Percentiles rank a stretch among this genome's conserved stretches.
Conservation (phyloP, 106 monocot species). For the Allium cepa region DNA sequence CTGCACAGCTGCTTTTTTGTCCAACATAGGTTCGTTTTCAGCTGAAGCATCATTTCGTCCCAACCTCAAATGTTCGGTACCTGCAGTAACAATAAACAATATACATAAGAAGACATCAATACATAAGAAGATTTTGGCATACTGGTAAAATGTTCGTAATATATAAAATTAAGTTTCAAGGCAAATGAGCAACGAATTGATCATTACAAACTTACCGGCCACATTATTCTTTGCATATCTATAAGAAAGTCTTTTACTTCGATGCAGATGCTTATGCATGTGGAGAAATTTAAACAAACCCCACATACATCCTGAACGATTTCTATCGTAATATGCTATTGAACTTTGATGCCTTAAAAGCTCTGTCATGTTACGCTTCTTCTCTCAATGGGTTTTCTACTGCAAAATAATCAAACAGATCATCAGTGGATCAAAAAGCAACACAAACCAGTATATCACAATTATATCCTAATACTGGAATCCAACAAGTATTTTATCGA, state of each 20-base stretch:
- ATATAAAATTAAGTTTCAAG: not conserved
- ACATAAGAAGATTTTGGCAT: not conserved
- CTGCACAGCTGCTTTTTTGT: slow-evolving; percentile 2
- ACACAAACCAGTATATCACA: too few relatives aligned
- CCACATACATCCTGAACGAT: slow-evolving; percentile 14
- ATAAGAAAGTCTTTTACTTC: slow-evolving; percentile 5
- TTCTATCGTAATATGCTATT: not conserved
- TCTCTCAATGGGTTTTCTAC: not conserved
- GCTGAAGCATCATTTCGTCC: not conserved
- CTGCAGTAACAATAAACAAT: not conserved
- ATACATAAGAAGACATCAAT: too few relatives aligned
- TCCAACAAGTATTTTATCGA: not conserved
- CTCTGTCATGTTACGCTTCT: not conserved
- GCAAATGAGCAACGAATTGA: not conserved
- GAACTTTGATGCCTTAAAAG: slow-evolving; percentile 13
- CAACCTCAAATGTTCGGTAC: not conserved
- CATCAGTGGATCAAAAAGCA: too few relatives aligned
- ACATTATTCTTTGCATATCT: not conserved
- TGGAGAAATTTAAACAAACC: slow-evolving; percentile 16
- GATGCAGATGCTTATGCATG: slow-evolving; percentile 1
- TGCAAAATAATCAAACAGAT: too few relatives aligned
- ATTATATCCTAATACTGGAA: too few relatives aligned
- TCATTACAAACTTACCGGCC: slow-evolving; percentile 1
- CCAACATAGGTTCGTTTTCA: not conserved
- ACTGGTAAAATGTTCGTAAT: not conserved